Percentiles rank a stretch among this genome's conserved stretches.
These are phyloP conservation scores for Fusarium sterilihyphosum DNA, from an alignment of 2,329 filamentous ascomycete genomes.

Conservation along the genomic window DNA sequence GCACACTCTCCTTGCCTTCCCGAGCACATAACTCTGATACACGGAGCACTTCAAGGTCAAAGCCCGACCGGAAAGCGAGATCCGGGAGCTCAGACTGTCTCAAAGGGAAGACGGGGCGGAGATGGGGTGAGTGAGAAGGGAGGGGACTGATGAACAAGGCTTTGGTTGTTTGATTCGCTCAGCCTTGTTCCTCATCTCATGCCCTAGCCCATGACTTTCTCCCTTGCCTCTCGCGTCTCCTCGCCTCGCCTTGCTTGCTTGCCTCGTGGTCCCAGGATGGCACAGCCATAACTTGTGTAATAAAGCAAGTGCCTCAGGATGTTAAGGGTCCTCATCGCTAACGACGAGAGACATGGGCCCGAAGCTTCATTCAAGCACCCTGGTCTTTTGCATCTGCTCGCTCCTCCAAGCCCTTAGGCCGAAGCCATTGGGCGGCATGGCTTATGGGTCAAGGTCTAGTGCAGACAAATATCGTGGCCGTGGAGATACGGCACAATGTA, in stretches of 20 bases:
- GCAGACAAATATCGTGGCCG: slow-evolving; percentile 30
- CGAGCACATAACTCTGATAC: slow-evolving; percentile 19
- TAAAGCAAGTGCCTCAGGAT: slow-evolving; percentile 21
- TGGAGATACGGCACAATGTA: slow-evolving; percentile 22
- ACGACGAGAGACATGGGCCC: slow-evolving; percentile 22
- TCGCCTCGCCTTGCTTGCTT: slow-evolving; percentile 35
- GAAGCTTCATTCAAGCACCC: slow-evolving; percentile 16
- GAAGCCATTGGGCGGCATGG: slow-evolving; percentile 31
- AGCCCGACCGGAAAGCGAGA: slow-evolving; percentile 30
- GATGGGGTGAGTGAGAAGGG: slow-evolving; percentile 30
- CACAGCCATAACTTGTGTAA: slow-evolving; percentile 27
- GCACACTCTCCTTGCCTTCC: slow-evolving; percentile 8
- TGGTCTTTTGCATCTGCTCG: slow-evolving; percentile 23
- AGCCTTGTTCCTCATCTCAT: slow-evolving; percentile 37
- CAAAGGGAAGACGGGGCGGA: slow-evolving; percentile 22
- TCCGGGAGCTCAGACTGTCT: slow-evolving; percentile 34
- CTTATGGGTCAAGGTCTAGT: slow-evolving; percentile 34
- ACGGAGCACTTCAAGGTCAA: slow-evolving; percentile 29
- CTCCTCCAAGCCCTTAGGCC: slow-evolving; percentile 25
- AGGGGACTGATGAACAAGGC: slow-evolving; percentile 32
- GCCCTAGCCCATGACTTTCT: slow-evolving; percentile 19
- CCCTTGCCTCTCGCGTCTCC: slow-evolving; percentile 28
- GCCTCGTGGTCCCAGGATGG: slow-evolving; percentile 41
- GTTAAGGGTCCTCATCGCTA: slow-evolving; percentile 25
- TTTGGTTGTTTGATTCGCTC: slow-evolving; percentile 37